Evolutionary conservation across 345 rosid genomes (phyloP).

Genomic region (Aurinia saxatilis): DNA sequence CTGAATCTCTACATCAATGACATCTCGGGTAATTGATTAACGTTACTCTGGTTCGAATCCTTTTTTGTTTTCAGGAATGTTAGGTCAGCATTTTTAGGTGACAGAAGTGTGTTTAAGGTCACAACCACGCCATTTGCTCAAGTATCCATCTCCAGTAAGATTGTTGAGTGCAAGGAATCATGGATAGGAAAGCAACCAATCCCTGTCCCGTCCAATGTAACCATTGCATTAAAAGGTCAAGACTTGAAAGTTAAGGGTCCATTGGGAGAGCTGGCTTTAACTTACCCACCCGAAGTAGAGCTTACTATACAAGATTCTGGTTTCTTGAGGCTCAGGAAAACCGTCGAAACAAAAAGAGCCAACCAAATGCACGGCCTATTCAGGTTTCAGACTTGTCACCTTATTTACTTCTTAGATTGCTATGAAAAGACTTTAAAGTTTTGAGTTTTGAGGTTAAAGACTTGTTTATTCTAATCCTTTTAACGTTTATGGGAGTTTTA

Average conservation of each 20-base stretch:
- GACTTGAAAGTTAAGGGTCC: slow-evolving; percentile 81
- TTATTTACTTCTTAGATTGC: no score
- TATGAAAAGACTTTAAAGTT: no score
- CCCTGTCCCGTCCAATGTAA: slow-evolving; percentile 66
- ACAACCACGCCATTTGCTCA: slow-evolving; percentile 33
- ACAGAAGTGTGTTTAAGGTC: slow-evolving; percentile 37
- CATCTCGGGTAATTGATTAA: no score
- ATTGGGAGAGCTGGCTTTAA: slow-evolving; percentile 66
- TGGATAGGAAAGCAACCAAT: slow-evolving; percentile 88
- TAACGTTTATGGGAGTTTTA: slow-evolving; percentile 2
- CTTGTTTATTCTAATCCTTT: no score
- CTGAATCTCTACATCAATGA: no score
- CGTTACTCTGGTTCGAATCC: no score
- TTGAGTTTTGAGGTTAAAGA: no score
- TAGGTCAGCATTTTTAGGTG: slow-evolving; percentile 63
- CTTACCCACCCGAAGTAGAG: slow-evolving; percentile 74
- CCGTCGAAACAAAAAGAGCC: slow-evolving; percentile 79
- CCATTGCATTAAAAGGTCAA: slow-evolving; percentile 62
- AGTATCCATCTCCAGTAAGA: slow-evolving; percentile 39
- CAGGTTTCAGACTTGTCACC: slow-evolving; percentile 50
- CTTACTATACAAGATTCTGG: slow-evolving; percentile 67
- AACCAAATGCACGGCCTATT: slow-evolving; percentile 98
- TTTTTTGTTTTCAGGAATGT: no score
- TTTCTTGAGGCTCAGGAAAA: slow-evolving; percentile 47
- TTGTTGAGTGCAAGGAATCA: slow-evolving; percentile 82